Base-by-base conservation (phyloP, 768 basidiomycete species). In the Tulasnella sp. region DNA sequence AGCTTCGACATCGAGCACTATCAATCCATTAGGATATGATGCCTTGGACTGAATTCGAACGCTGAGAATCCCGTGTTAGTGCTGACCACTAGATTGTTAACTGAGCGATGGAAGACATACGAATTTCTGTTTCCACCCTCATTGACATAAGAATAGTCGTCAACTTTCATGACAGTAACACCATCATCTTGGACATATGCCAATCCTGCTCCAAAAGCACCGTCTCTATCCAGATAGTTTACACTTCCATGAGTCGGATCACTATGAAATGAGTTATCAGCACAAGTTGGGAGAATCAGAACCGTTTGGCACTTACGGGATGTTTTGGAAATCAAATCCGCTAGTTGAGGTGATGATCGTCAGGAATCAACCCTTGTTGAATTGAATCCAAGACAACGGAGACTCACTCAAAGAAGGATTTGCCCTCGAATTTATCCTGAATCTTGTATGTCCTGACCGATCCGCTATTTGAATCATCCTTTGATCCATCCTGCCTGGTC, bases 181-280 rank as follows among this genome's bases (percentile, higher is more conserved):
- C 72, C 73, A 57, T 78, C 74, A 16, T 62, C 61, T 54, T 81
- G 72, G 24, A 84, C 74, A 58, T 71, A 80, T 2, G 81, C 77
- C 32, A 88, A 72, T 1, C 72, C 71, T 32, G 74, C 68, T 8
- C 63, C 57, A 47, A 64, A 65, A 1, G 83, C 82, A 20, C 75
- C 64, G 2, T 63, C 59, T 58, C 66, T 61, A 28, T 58, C 65
- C 54, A 75, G 67, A 61, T 77, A 88, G 51, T 76, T 70, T 43
- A 88, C 86, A 22, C 65, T 65, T 15, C 85, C 85, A 56, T 76
- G 64, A 0, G 85, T 87, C 3, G 85, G 85, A 63, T 88, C 85
- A n/a, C n/a, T n/a, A n/a, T n/a, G n/a, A n/a, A n/a, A n/a, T n/a
- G n/a, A n/a, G n/a, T n/a, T n/a, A n/a, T n/a, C n/a, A n/a, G 9